phyloP scores from a whole-genome alignment of 2,329 filamentous ascomycete species.

The Clonostachys byssicola region DNA sequence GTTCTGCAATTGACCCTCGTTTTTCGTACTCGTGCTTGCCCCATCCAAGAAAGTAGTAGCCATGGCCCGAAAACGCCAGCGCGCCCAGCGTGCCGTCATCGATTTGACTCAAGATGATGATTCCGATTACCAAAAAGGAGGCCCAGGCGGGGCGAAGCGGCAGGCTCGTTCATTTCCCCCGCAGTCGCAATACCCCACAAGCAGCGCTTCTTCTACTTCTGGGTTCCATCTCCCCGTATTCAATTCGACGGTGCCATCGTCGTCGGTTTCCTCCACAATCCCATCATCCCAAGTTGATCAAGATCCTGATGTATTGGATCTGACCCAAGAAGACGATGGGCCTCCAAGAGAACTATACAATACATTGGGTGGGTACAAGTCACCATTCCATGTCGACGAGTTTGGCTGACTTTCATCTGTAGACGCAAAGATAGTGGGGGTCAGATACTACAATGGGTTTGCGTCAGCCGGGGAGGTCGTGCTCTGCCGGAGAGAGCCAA shows the following conservation, averaged over 20 bases:
- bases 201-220: constrained; percentile 14
- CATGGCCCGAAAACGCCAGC: constrained; percentile 24
- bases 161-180: constrained; percentile 9
- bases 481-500: constrained; percentile 58
- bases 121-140: constrained; percentile 1
- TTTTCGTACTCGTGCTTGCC: no score
- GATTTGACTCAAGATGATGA: constrained; percentile 35
- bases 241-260: neutral
- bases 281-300: neutral
- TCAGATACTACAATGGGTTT: constrained; percentile 57
- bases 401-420: neutral
- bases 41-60: neutral
- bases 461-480: constrained; percentile 62
- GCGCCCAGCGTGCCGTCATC: constrained; percentile 23
- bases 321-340: constrained; percentile 37
- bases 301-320: constrained; percentile 33
- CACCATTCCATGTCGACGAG: neutral
- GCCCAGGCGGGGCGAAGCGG: constrained; percentile 12
- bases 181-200: constrained; percentile 1
- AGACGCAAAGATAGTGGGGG: constrained; percentile 47
- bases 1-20: no score
- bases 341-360: constrained; percentile 41
- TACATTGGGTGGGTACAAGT: constrained; percentile 26
- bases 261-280: neutral
- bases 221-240: constrained; percentile 4